A percentile compares a stretch with the other conserved stretches of the same genome.
Conservation (phyloP, 106 monocot genomes). For the Ottelia alismoides region DNA sequence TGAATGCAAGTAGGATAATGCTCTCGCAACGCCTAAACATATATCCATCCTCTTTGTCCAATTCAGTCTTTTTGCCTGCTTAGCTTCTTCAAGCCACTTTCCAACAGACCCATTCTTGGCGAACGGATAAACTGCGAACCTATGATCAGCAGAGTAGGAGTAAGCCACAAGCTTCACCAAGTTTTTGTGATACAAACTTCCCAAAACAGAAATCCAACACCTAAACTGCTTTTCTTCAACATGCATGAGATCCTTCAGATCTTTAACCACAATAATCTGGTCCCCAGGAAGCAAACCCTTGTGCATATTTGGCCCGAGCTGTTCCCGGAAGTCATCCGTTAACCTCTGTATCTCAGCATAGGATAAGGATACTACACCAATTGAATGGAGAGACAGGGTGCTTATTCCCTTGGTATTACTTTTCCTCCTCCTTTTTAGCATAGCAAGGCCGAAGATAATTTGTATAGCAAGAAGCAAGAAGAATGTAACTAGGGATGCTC, state of each 20-base stretch:
- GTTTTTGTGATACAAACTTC: slow-evolving; percentile 13
- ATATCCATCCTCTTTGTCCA: slow-evolving; percentile 20
- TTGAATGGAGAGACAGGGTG: not conserved
- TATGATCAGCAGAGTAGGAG: slow-evolving; percentile 5
- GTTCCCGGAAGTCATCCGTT: slow-evolving; percentile 10
- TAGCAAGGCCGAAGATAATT: not conserved
- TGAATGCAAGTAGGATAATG: slow-evolving; percentile 11
- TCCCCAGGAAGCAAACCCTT: slow-evolving; percentile 11
- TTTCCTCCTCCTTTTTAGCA: slow-evolving; percentile 1
- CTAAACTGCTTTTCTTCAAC: slow-evolving; percentile 13
- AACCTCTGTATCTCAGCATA: slow-evolving; percentile 6
- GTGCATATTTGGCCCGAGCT: slow-evolving; percentile 7
- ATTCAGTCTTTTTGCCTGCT: slow-evolving; percentile 6
- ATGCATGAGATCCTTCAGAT: not conserved
- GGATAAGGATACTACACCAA: slow-evolving; percentile 8
- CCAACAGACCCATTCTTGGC: slow-evolving; percentile 13
- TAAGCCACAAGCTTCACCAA: slow-evolving; percentile 10
- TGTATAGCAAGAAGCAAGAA: slow-evolving; percentile 5
- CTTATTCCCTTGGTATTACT: not conserved
- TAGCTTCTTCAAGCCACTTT: slow-evolving; percentile 1
- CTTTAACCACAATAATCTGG: slow-evolving; percentile 6
- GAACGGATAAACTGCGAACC: slow-evolving; percentile 11
- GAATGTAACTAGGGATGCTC: not conserved
- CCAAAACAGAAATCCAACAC: slow-evolving; percentile 9
- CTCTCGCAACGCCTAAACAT: slow-evolving; percentile 15